Evolutionary conservation across 192 early-diverging fungal species (phyloP), one percentile per base, ranked within the genome.

Genomic region (Paraglomus brasilianum): DNA sequence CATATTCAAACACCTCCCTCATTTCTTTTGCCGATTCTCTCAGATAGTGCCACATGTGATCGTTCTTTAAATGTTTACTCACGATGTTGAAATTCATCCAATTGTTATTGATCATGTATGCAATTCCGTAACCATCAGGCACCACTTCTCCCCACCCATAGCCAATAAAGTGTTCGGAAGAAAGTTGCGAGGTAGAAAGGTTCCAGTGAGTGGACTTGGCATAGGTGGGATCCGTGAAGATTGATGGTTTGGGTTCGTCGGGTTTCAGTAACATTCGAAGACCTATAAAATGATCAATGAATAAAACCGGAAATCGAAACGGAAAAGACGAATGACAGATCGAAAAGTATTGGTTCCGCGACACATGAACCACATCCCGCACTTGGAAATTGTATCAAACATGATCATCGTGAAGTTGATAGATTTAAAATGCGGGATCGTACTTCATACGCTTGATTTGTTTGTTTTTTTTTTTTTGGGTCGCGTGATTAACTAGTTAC

Each of bases 81-180:
- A 74, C 92, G 72, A 97, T 81, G 74, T 97, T 96, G 79, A 97
- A 91, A 78, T 94, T 90, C 45, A 97, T 77, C 14, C 83, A 78
- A 77, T 91, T 81, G 60, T 89, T 83, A 81, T 94, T 94, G 71
- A 98, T 88, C 85, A 95, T 96, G 80, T 98, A 97, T 8, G 95
- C 94, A 63, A 93, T 76, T 63, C 95, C 95, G 69, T 90, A 97
- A 72, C 93, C 93, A 79, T 95, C 91, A 1, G 92, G 87, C 19
- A 93, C 91, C 39, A 95, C 89, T 73, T 91, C 85, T 63, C 88
- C 88, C 82, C 89, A 91, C 38, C 97, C 95, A 74, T 96, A 97
- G 58, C 95, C 94, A 71, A 90, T 89, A 85, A 93, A 98, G 81
- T 93, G 80, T 73, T 93, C 92, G 69, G 91, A 92, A 5, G 89